A percentile compares a stretch with the other conserved stretches of the same genome.
These are phyloP conservation scores for Echinosophora koreensis DNA, from an alignment of 306 rosid species.

Conservation along the genomic window DNA sequence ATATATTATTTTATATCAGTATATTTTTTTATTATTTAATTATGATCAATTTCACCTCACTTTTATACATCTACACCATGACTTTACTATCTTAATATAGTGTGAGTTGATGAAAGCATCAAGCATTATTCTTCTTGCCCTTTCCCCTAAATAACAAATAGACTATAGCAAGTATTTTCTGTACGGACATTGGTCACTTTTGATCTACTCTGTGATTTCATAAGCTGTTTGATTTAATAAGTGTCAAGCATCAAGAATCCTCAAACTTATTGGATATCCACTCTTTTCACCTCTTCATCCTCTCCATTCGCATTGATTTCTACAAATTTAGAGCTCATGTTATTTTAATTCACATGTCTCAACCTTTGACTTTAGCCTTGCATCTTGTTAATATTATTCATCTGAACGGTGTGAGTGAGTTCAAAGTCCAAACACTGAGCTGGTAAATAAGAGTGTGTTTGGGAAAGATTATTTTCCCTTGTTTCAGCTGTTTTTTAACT, in stretches of 20 bases:
- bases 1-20: too few species aligned
- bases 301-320: not conserved
- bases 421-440: not conserved
- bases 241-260: conserved; percentile 13
- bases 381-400: not conserved
- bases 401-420: not conserved
- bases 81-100: not conserved
- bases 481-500: too few species aligned
- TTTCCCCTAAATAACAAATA: not conserved
- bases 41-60: too few species aligned
- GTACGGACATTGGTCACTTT: conserved; percentile 32
- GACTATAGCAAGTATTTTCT: not conserved
- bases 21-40: too few species aligned
- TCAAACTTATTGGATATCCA: not conserved
- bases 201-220: conserved; percentile 1
- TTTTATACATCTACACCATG: too few species aligned
- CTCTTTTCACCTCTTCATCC: not conserved
- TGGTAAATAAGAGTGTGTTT: not conserved
- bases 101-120: not conserved
- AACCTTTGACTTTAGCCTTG: not conserved
- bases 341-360: not conserved
- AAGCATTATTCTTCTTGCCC: not conserved
- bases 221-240: not conserved
- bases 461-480: too few species aligned
- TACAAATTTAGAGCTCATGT: not conserved